Conservation (phyloP, 495 filamentous ascomycete genomes). For the Penicillium bialowiezense region DNA sequence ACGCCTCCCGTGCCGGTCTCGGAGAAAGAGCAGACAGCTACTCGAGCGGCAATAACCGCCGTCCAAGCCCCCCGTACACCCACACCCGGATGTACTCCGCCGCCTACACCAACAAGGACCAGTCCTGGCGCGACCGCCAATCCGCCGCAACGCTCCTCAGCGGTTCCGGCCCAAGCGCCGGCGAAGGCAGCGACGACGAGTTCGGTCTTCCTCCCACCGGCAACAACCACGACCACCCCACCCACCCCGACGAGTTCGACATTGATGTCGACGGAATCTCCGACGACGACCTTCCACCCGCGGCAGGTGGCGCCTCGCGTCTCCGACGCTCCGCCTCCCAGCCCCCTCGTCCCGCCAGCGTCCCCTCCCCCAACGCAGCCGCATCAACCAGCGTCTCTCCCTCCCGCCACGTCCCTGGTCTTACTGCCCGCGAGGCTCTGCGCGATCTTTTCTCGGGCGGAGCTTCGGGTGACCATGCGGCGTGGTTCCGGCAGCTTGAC, state of each 20-base stretch:
- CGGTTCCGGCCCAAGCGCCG: slow-evolving; percentile 38
- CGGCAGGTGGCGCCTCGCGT: slow-evolving; percentile 38
- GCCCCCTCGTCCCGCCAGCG: slow-evolving; percentile 20
- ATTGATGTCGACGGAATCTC: slow-evolving; percentile 40
- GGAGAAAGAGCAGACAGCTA: slow-evolving; percentile 43
- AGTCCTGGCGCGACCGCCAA: slow-evolving; percentile 39
- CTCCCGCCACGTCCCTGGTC: slow-evolving; percentile 26
- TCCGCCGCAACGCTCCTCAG: slow-evolving; percentile 40
- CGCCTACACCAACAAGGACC: slow-evolving; percentile 49
- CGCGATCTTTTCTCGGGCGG: slow-evolving; percentile 68
- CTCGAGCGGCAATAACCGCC: slow-evolving; percentile 53
- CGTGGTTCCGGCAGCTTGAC: slow-evolving; percentile 89
- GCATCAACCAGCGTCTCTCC: slow-evolving; percentile 31
- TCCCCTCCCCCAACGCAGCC: slow-evolving; percentile 11
- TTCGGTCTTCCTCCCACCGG: slow-evolving; percentile 44
- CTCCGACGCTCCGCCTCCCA: slow-evolving; percentile 57
- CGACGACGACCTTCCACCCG: slow-evolving; percentile 52
- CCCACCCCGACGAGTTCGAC: slow-evolving; percentile 52
- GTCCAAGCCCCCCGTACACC: slow-evolving; percentile 44
- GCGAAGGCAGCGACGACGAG: slow-evolving; percentile 52
- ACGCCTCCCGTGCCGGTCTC: slow-evolving; percentile 23
- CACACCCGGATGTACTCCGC: slow-evolving; percentile 57
- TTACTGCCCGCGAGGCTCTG: slow-evolving; percentile 62
- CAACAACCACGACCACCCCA: slow-evolving; percentile 56
- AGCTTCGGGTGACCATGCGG: slow-evolving; percentile 81